Evolutionary conservation across 805 yeast species (phyloP).

Genomic region (Metschnikowia arizonensis): DNA sequence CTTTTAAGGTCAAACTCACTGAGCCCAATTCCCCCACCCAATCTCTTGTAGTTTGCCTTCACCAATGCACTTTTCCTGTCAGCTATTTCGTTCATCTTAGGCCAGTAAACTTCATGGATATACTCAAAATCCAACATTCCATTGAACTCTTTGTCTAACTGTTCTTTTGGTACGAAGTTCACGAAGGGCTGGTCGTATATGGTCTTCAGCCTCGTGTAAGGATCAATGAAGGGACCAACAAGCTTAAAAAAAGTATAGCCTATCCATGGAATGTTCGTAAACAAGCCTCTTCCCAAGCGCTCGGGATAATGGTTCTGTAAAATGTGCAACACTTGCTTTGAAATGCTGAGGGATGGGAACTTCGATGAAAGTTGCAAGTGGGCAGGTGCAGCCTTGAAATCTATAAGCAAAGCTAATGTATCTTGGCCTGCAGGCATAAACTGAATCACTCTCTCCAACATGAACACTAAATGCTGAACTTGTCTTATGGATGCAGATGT

Average conservation of each 20-base stretch:
- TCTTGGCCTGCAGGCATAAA: conserved; percentile 59
- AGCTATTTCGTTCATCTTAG: conserved; percentile 43
- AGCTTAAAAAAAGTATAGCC: conserved; percentile 21
- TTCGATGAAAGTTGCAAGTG: conserved; percentile 35
- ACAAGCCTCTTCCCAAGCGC: conserved; percentile 20
- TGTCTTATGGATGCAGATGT: conserved; percentile 49
- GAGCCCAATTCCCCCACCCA: conserved; percentile 49
- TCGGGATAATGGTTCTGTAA: conserved; percentile 22
- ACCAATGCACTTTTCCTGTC: conserved; percentile 33
- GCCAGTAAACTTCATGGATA: conserved; percentile 52
- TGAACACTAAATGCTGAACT: conserved; percentile 53
- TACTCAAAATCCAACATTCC: conserved; percentile 50
- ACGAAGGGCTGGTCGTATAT: conserved; percentile 56
- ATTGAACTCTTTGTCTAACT: conserved; percentile 48
- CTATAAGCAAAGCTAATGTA: conserved; percentile 50
- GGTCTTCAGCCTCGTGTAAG: conserved; percentile 54
- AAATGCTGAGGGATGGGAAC: conserved; percentile 48
- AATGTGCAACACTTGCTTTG: conserved; percentile 25
- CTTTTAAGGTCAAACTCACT: conserved; percentile 51
- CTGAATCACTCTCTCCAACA: conserved; percentile 51
- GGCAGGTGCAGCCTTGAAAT: conserved; percentile 47
- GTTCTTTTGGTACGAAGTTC: conserved; percentile 49
- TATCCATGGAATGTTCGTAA: conserved; percentile 21
- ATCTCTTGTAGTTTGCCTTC: conserved; percentile 35
- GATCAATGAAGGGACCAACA: conserved; percentile 44